These are phyloP conservation scores for Talaromyces borbonicus DNA, from an alignment of 495 filamentous ascomycete species.

Conservation along the genomic window DNA sequence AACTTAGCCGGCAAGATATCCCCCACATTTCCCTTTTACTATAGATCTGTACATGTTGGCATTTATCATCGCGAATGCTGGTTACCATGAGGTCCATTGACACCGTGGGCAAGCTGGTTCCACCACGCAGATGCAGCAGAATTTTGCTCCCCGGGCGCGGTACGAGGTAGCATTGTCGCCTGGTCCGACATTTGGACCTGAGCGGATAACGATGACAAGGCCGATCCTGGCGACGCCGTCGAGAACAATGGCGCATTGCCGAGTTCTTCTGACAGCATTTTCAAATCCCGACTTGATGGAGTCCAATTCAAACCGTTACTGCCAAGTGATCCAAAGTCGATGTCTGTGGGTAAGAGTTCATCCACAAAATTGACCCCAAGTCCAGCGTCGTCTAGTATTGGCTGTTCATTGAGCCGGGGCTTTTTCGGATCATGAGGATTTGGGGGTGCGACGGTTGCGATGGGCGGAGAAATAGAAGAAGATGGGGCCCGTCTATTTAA, in stretches of 20 bases:
- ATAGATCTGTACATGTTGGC: no score
- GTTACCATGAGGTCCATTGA: slow-evolving; percentile 4
- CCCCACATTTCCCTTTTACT: no score
- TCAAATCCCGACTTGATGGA: slow-evolving; percentile 19
- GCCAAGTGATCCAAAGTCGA: slow-evolving; percentile 2
- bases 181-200: not conserved
- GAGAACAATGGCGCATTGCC: slow-evolving; percentile 11
- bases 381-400: slow-evolving; percentile 1
- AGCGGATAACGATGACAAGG: not conserved
- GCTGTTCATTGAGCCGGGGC: slow-evolving; percentile 5
- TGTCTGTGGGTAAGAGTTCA: not conserved
- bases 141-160: no score
- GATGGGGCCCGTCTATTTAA: no score
- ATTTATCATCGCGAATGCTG: no score
- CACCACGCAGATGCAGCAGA: slow-evolving; percentile 31
- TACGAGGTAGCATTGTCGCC: slow-evolving; percentile 21
- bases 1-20: no score
- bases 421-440: slow-evolving; percentile 5
- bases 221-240: not conserved
- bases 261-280: slow-evolving; percentile 21
- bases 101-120: slow-evolving; percentile 20
- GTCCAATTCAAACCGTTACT: slow-evolving; percentile 9
- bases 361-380: slow-evolving; percentile 6
- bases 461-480: no score
- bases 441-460: no score